Evolutionary conservation across 495 filamentous ascomycete species (phyloP), one percentile per base, ranked within the genome.

Genomic region (Penicillium pulvis): DNA sequence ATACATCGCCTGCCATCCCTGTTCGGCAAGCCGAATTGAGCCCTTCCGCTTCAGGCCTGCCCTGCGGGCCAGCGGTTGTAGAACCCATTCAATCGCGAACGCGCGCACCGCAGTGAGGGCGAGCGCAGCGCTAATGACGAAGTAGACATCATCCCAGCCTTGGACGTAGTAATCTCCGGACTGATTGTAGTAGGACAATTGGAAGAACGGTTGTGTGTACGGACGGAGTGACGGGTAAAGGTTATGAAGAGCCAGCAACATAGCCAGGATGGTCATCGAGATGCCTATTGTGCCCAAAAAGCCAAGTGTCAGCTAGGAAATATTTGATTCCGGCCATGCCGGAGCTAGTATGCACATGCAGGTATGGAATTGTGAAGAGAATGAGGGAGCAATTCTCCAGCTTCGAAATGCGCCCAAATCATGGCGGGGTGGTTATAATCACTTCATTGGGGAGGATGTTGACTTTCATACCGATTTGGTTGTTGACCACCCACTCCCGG

Each of bases 1-100:
- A 76, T 97, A 98, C 35, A 93, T 64, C 26, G 90, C 69, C 67
- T 96, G 79, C 90, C 92, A 98, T 51, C 87, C 91, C 76, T 98
- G 94, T 72, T 98, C 94, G 49, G 91, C 90, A 73, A 98, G 90
- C 42, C 95, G 83, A 23, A 90, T 80, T 23, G 87, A 73, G 8
- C 83, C 87, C 74, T 95, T 97, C 62, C 78, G 79, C 58, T 82
- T 80, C 60, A 98, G 76, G 14, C 93, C 92, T 51, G 78, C 78
- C 14, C 76, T 69, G 42, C 82, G 83, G 28, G 88, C 93, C 19
- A 93, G 70, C 19, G 94, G 93, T 43, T 83, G 83, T 19, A 98
- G 78, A 10, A 96, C 59, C 76, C 94, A 93, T 64, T 96, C 92
- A 80, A 98, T 93, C 10, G 85, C 71, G 47, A 85, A 85, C n/a